A percentile compares a stretch with the other conserved stretches of the same genome.
Evolutionary conservation across 441 rosid genomes (phyloP).

Genomic region (Codiaeum variegatum): DNA sequence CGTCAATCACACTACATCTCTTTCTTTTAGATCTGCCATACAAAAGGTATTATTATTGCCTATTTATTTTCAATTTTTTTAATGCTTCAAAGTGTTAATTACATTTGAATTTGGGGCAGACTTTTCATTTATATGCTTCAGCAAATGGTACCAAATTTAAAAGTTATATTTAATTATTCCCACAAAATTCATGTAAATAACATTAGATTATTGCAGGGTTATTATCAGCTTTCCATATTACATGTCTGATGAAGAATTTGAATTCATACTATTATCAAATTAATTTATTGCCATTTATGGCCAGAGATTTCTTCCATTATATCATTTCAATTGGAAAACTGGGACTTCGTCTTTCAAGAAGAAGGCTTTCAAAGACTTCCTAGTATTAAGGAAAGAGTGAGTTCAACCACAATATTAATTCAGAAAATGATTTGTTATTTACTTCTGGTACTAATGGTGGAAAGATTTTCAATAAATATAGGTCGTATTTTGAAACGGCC

Average conservation of each 20-base stretch:
- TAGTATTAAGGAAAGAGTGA: background rate
- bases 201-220: constrained; percentile 37
- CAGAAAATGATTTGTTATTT: background rate
- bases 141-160: no score
- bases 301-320: constrained; percentile 47
- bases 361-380: background rate
- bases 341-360: constrained; percentile 44
- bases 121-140: no score
- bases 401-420: no score
- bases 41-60: background rate
- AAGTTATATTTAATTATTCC: background rate
- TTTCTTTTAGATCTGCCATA: constrained; percentile 35
- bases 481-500: constrained; percentile 38
- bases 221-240: constrained; percentile 60
- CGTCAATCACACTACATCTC: constrained; percentile 28
- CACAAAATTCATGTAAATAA: background rate
- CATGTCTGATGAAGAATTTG: constrained; percentile 49
- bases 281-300: constrained; percentile 48
- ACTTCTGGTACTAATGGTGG: background rate
- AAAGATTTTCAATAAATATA: constrained; percentile 6
- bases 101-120: no score
- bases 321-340: constrained; percentile 34
- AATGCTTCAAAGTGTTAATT: no score
- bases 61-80: no score
- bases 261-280: constrained; percentile 42